Evolutionary conservation across 129 eudicot species (phyloP), one percentile per base, ranked within the genome.

Genomic region (Pseudognaphalium luteoalbum): DNA sequence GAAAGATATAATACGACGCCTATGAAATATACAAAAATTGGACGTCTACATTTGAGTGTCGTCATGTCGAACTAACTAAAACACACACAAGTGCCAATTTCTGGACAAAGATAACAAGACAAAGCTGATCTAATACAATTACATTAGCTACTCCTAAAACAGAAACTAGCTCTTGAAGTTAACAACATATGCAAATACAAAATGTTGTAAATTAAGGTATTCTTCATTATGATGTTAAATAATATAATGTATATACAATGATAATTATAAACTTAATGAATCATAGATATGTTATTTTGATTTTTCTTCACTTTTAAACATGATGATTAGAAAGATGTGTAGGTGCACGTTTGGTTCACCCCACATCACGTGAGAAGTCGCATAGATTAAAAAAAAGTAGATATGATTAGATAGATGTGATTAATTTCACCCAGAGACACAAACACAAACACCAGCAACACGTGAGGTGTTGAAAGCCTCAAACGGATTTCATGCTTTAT

Each of bases 261-360:
- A 32, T 32, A 32, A 25, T 32, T 32, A n/a, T 4, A 32, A 32
- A 32, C 0, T 37, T 37, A 39, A 39, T 39, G 44, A 44, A 11
- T 11, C 52, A 11, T 11, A 12, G 52, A 44, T 44, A 44, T 44
- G 12, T 44, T 44, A 44, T 37, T 37, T 3, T 5, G 4, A 0
- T 14, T 14, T 14, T 47, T 14, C 4, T 12, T 47, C 54, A 47
- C 54, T 14, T 47, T 47, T 11, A 17, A 54, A 63, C 51, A 65
- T 66, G 28, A 75, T 75, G 80, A 76, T 52, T 66, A 7, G 28
- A 76, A 66, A 66, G 11, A 63, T 7, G 60, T 44, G 47, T 50
- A 33, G 34, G 72, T 76, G 80, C 81, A 68, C 68, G 74, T 67
- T 76, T 67, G 80, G 52, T 22, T 34, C 56, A 50, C 71, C 73